These are phyloP conservation scores for Xylariales sp. DNA, from an alignment of 2,329 filamentous ascomycete genomes.

Conservation along the genomic window DNA sequence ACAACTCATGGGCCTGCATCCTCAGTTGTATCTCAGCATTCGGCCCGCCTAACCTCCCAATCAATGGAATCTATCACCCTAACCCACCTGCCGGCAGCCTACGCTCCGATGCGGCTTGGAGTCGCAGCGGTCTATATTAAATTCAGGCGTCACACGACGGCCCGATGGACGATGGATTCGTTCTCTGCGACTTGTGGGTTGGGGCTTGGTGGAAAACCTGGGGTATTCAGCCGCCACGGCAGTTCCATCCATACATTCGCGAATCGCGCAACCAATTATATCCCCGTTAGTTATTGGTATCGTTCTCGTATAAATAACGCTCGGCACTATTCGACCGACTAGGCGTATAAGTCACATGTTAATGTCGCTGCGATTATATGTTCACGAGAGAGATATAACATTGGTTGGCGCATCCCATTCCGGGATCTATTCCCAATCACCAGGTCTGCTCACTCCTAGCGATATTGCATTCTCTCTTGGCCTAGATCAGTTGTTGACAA, in stretches of 20 bases:
- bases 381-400: slow-evolving; percentile 31
- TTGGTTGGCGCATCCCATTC: slow-evolving; percentile 4
- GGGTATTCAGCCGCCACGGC: slow-evolving; percentile 45
- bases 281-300: slow-evolving; percentile 40
- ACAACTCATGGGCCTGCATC: not conserved
- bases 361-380: slow-evolving; percentile 17
- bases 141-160: slow-evolving; percentile 23
- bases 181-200: slow-evolving; percentile 33
- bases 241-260: slow-evolving; percentile 39
- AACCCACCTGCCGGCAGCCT: slow-evolving; percentile 26
- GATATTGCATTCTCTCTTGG: slow-evolving; percentile 26
- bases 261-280: slow-evolving; percentile 42
- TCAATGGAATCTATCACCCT: slow-evolving; percentile 17
- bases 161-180: slow-evolving; percentile 10
- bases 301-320: slow-evolving; percentile 37
- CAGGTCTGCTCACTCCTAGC: slow-evolving; percentile 19
- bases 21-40: slow-evolving; percentile 4
- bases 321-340: slow-evolving; percentile 41
- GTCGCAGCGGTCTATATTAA: slow-evolving; percentile 34
- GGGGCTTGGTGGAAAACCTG: slow-evolving; percentile 43
- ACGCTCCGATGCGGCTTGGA: slow-evolving; percentile 31
- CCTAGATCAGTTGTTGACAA: slow-evolving; percentile 34
- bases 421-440: slow-evolving; percentile 13
- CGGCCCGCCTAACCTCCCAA: slow-evolving; percentile 26
- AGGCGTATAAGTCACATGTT: slow-evolving; percentile 38